A percentile compares a stretch with the other conserved stretches of the same genome.
phyloP scores from a whole-genome alignment of 2,329 filamentous ascomycete species.

The Pseudocercospora fijiensis region DNA sequence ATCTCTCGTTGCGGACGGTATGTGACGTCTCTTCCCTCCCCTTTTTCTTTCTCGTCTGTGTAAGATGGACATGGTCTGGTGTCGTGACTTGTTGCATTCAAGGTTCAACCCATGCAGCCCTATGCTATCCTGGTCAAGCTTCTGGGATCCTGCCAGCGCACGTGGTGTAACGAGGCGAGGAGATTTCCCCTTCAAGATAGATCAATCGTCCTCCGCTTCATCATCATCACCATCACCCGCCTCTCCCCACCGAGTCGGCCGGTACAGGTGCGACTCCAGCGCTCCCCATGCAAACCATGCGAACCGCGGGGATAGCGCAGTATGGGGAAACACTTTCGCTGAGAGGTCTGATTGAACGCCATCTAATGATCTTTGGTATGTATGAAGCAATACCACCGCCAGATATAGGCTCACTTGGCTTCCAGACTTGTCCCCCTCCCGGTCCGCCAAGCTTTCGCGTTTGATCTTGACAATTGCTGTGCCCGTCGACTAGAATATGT shows the following conservation, averaged over 20 bases:
- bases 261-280: neutral
- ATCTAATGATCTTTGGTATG: neutral
- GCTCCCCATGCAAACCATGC: too few species aligned
- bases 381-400: neutral
- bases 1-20: too few species aligned
- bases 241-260: neutral
- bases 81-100: neutral
- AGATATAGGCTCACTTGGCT: neutral
- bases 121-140: constrained; percentile 1
- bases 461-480: constrained; percentile 8
- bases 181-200: neutral
- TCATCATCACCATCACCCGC: too few species aligned
- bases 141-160: neutral
- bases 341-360: too few species aligned
- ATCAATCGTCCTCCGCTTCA: neutral
- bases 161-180: neutral
- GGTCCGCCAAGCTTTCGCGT: constrained; percentile 4
- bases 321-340: too few species aligned
- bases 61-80: too few species aligned
- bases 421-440: neutral
- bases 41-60: neutral
- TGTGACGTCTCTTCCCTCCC: neutral
- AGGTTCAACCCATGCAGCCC: neutral
- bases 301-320: too few species aligned
- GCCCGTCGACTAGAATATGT: neutral